Evolutionary conservation across 371 early-diverging fungal species (phyloP).

Genomic region (Coemansia sp.): DNA sequence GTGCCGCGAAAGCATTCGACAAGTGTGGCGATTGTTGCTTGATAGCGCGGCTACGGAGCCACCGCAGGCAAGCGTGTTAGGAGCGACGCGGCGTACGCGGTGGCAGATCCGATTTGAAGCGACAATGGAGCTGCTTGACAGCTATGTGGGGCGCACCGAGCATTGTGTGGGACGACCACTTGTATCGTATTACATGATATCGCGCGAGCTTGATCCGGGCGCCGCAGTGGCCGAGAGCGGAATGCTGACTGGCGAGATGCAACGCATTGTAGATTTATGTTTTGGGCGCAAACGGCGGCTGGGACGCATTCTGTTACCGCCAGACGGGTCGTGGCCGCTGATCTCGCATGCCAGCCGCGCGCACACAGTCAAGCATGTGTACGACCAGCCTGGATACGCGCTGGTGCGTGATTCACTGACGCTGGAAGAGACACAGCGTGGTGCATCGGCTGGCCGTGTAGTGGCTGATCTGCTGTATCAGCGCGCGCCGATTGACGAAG

Average conservation of each 20-base stretch:
- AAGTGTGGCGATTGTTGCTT: slow-evolving; percentile 48
- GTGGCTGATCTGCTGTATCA: slow-evolving; percentile 74
- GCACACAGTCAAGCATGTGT: slow-evolving; percentile 70
- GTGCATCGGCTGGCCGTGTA: slow-evolving; percentile 52
- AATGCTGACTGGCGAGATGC: slow-evolving; percentile 48
- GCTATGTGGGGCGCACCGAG: slow-evolving; percentile 39
- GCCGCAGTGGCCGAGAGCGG: slow-evolving; percentile 49
- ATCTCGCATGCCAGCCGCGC: slow-evolving; percentile 73
- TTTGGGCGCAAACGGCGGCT: slow-evolving; percentile 51
- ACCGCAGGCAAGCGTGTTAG: slow-evolving; percentile 27
- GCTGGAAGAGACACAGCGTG: slow-evolving; percentile 41
- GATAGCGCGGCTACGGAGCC: slow-evolving; percentile 43
- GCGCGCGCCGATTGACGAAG: slow-evolving; percentile 73
- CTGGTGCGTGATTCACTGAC: slow-evolving; percentile 48
- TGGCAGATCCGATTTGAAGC: slow-evolving; percentile 49
- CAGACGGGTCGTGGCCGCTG: slow-evolving; percentile 77
- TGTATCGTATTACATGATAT: slow-evolving; percentile 39
- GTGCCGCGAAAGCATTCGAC: slow-evolving; percentile 46
- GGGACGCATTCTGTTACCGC: slow-evolving; percentile 50
- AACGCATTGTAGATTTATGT: slow-evolving; percentile 50
- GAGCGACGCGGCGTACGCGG: slow-evolving; percentile 42
- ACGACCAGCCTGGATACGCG: slow-evolving; percentile 39
- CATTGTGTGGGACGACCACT: slow-evolving; percentile 37
- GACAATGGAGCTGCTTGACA: slow-evolving; percentile 48
- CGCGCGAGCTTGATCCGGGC: slow-evolving; percentile 51